Conservation (phyloP, 2,329 filamentous ascomycete species). For the Geoglossum cookeanum region DNA sequence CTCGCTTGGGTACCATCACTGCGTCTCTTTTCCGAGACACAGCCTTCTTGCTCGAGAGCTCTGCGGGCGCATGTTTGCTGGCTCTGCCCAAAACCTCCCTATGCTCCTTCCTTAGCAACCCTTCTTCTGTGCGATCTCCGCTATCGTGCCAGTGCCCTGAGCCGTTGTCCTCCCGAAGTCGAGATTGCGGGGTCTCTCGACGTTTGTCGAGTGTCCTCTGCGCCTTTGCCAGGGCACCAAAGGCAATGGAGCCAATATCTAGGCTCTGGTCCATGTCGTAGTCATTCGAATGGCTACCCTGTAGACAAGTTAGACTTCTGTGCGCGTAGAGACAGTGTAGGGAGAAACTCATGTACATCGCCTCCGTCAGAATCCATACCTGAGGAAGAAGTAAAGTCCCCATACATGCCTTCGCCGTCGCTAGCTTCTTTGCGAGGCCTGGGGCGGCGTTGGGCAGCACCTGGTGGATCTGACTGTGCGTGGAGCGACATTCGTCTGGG, state of each 20-base stretch:
- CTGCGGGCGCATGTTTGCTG: slow-evolving; percentile 77
- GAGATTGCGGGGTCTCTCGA: neutral
- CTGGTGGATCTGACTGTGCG: neutral
- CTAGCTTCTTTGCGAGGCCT: slow-evolving; percentile 14
- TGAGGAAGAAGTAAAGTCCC: neutral
- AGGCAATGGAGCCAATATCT: slow-evolving; percentile 46
- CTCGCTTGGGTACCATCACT: slow-evolving; percentile 39
- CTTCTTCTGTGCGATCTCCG: neutral
- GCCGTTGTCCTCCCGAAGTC: neutral
- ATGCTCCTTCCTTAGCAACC: neutral
- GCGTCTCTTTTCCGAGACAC: slow-evolving; percentile 68
- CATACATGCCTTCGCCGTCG: slow-evolving; percentile 10
- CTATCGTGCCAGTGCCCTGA: neutral
- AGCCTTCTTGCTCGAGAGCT: slow-evolving; percentile 63
- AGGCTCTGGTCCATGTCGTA: neutral
- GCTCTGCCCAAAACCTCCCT: slow-evolving; percentile 12
- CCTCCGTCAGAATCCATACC: neutral
- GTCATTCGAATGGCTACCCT: neutral
- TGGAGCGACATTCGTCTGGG: neutral
- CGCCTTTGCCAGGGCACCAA: slow-evolving; percentile 76
- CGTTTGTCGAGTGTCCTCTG: slow-evolving; percentile 43
- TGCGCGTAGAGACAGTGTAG: too few relatives aligned
- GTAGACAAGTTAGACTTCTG: neutral
- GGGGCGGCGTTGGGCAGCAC: slow-evolving; percentile 9
- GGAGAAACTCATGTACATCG: neutral